Percentiles rank a stretch among this genome's conserved stretches.
Evolutionary conservation across 352 stramenopile species (phyloP).

Genomic region (Pythium phragmiticola): DNA sequence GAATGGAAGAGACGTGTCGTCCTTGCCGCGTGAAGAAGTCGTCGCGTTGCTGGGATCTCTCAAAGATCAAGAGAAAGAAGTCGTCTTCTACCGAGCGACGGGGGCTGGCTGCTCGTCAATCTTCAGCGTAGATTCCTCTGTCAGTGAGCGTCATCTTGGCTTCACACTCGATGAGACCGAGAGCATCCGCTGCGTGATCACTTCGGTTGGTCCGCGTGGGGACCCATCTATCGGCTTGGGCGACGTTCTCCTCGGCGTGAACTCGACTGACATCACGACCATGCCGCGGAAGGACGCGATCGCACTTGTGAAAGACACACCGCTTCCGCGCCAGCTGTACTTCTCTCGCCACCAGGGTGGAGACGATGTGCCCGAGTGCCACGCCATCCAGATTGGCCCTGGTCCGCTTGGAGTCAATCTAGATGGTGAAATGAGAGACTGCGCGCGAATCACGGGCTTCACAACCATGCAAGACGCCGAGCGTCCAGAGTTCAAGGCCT

Average conservation of each 20-base stretch:
- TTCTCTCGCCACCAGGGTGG: constrained; percentile 29
- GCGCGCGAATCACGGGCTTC: constrained; percentile 45
- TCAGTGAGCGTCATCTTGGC: constrained; percentile 26
- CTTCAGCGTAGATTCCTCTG: constrained; percentile 26
- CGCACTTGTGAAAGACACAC: constrained; percentile 27
- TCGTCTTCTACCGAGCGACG: constrained; percentile 50
- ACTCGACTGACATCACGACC: constrained; percentile 37
- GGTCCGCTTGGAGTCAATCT: constrained; percentile 54
- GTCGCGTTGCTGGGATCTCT: constrained; percentile 33
- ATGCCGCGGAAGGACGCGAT: constrained; percentile 35
- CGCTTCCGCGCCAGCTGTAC: constrained; percentile 36
- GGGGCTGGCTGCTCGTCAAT: constrained; percentile 30
- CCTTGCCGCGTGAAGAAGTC: constrained; percentile 35
- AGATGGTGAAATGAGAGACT: constrained; percentile 31
- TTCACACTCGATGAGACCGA: constrained; percentile 41
- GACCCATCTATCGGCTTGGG: constrained; percentile 26
- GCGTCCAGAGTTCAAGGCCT: constrained; percentile 37
- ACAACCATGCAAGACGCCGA: constrained; percentile 37
- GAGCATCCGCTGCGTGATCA: constrained; percentile 39
- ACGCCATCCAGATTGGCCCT: constrained; percentile 36
- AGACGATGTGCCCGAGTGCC: constrained; percentile 38
- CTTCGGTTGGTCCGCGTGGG: constrained; percentile 20
- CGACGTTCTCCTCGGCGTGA: constrained; percentile 50
- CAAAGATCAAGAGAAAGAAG: constrained; percentile 51
- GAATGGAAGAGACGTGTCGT: constrained; percentile 50